Conservation (phyloP, 371 early-diverging fungal genomes). For the Smittium culicis region DNA sequence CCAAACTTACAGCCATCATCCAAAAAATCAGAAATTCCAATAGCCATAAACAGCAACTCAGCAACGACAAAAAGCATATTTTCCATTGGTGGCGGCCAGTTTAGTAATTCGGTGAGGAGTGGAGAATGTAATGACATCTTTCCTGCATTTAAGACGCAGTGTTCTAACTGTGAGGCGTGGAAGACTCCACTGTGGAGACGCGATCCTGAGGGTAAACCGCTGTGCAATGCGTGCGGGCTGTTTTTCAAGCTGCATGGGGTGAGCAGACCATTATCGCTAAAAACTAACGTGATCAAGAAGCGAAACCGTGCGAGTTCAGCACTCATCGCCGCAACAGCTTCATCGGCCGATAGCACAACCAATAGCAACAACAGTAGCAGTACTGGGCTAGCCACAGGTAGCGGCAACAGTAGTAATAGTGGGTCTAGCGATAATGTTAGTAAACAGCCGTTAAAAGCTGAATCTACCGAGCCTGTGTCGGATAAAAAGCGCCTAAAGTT, state of each 20-base stretch:
- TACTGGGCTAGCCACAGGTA: no score
- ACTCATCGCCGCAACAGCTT: slow-evolving; percentile 6
- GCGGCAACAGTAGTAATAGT: no score
- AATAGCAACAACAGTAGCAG: no score
- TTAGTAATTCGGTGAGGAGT: neutral
- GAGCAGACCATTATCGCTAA: slow-evolving; percentile 56
- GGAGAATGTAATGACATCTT: neutral
- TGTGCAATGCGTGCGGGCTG: slow-evolving; percentile 96
- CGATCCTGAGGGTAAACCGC: slow-evolving; percentile 60
- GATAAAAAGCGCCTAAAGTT: no score
- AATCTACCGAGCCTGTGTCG: no score
- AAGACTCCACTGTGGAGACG: slow-evolving; percentile 94
- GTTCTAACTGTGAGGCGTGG: slow-evolving; percentile 80
- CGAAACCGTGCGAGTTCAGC: slow-evolving; percentile 46
- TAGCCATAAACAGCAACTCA: neutral
- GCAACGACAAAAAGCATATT: neutral
- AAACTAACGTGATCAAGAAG: slow-evolving; percentile 70
- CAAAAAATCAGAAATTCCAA: neutral
- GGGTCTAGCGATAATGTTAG: no score
- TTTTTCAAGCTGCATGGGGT: slow-evolving; percentile 38
- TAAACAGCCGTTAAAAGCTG: no score
- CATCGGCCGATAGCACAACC: no score
- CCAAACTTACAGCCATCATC: neutral
- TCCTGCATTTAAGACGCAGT: slow-evolving; percentile 20
- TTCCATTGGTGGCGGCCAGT: neutral